Conservation (phyloP, 768 basidiomycete genomes). For the Mycena rosella region DNA sequence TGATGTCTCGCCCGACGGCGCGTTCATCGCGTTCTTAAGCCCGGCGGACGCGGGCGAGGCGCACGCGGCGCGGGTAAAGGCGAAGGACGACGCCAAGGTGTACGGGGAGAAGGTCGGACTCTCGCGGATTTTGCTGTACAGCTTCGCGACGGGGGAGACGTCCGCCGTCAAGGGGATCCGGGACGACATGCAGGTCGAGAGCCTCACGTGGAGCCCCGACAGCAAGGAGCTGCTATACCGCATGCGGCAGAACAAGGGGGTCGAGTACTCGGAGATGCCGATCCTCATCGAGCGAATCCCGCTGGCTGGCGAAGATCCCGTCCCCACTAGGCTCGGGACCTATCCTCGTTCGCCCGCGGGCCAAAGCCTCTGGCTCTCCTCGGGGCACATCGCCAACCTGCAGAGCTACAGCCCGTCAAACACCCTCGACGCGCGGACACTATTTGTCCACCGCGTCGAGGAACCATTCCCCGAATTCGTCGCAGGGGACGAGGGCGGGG, state of each 20-base stretch:
- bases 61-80: constrained; percentile 32
- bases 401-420: constrained; percentile 48
- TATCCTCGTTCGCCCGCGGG: constrained; percentile 51
- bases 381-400: constrained; percentile 45
- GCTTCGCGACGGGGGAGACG: constrained; percentile 41
- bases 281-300: constrained; percentile 45
- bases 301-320: constrained; percentile 29
- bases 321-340: constrained; percentile 39
- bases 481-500: constrained; percentile 17
- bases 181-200: constrained; percentile 46
- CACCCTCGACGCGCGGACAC: constrained; percentile 48
- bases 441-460: constrained; percentile 41
- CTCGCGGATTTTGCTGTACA: constrained; percentile 43
- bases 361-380: constrained; percentile 45
- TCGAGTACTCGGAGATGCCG: constrained; percentile 47
- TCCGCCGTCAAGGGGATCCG: constrained; percentile 39
- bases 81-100: constrained; percentile 44
- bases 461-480: constrained; percentile 9
- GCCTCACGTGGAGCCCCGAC: constrained; percentile 49
- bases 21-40: constrained; percentile 46
- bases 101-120: constrained; percentile 42
- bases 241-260: constrained; percentile 43
- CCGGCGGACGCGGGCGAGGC: constrained; percentile 36
- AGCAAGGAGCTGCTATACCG: constrained; percentile 48
- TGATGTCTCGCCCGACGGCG: constrained; percentile 49